These are phyloP conservation scores for Candida namnaoensis DNA, from an alignment of 805 yeast species.

Conservation along the genomic window DNA sequence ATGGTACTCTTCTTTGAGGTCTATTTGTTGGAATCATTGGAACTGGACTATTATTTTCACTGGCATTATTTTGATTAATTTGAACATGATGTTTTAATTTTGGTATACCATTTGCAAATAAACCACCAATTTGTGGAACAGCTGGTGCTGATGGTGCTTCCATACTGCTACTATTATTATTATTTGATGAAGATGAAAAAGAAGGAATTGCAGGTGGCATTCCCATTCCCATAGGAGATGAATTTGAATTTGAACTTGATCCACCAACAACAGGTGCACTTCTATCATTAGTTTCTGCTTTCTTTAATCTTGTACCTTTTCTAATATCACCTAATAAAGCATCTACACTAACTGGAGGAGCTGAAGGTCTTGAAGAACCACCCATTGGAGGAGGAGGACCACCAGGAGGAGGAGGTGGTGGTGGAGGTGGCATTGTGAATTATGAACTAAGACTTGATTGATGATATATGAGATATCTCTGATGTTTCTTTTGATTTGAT, in stretches of 20 bases:
- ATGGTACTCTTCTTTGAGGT: background rate
- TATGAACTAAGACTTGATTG: no score
- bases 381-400: slow-evolving; percentile 23
- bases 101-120: slow-evolving; percentile 71
- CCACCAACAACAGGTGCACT: slow-evolving; percentile 44
- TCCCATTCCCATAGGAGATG: slow-evolving; percentile 7
- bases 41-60: background rate
- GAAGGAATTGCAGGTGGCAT: slow-evolving; percentile 21
- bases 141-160: slow-evolving; percentile 17
- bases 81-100: slow-evolving; percentile 40
- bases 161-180: slow-evolving; percentile 8
- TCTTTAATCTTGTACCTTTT: slow-evolving; percentile 54
- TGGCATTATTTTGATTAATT: slow-evolving; percentile 24
- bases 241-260: slow-evolving; percentile 15
- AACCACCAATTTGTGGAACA: slow-evolving; percentile 21
- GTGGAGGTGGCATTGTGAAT: slow-evolving; percentile 59
- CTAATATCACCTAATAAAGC: slow-evolving; percentile 77
- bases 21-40: slow-evolving; percentile 1
- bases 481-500: no score
- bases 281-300: slow-evolving; percentile 60
- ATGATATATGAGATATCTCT: no score
- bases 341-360: slow-evolving; percentile 26
- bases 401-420: slow-evolving; percentile 45
- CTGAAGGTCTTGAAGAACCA: slow-evolving; percentile 20
- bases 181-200: slow-evolving; percentile 3